Evolutionary conservation across 2,329 filamentous ascomycete species (phyloP).

Genomic region (Xylaria sp.): DNA sequence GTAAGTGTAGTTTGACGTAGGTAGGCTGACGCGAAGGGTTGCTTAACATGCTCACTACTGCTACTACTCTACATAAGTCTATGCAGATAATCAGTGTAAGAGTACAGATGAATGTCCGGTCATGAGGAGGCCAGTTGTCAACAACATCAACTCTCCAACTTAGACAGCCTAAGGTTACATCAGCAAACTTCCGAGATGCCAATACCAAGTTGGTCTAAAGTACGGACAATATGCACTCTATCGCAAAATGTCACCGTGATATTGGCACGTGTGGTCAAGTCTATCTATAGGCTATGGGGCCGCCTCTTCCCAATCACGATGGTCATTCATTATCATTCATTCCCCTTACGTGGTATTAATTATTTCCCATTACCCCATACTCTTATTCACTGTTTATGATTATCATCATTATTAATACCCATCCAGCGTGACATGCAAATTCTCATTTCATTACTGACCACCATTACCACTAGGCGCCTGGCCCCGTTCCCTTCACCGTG

Average conservation of each 20-base stretch:
- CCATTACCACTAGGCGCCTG: constrained; percentile 11
- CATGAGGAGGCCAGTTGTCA: constrained; percentile 7
- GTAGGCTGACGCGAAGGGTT: constrained; percentile 14
- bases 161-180: constrained; percentile 20
- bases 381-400: constrained; percentile 15
- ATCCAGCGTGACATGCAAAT: constrained; percentile 34
- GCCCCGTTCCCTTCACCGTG: constrained; percentile 2
- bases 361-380: constrained; percentile 18
- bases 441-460: constrained; percentile 7
- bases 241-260: constrained; percentile 31
- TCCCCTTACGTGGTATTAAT: neutral
- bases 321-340: constrained; percentile 1
- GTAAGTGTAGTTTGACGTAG: neutral
- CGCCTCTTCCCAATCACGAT: neutral
- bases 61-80: neutral
- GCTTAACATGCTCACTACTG: neutral
- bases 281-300: constrained; percentile 17
- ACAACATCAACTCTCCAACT: neutral
- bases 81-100: neutral
- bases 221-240: constrained; percentile 13
- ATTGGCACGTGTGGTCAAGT: constrained; percentile 29
- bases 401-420: constrained; percentile 16
- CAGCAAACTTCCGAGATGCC: constrained; percentile 16
- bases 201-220: neutral
- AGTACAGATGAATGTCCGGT: neutral